Conservation (phyloP, 352 stramenopile species). For the Chrysophaeum taylorii region DNA sequence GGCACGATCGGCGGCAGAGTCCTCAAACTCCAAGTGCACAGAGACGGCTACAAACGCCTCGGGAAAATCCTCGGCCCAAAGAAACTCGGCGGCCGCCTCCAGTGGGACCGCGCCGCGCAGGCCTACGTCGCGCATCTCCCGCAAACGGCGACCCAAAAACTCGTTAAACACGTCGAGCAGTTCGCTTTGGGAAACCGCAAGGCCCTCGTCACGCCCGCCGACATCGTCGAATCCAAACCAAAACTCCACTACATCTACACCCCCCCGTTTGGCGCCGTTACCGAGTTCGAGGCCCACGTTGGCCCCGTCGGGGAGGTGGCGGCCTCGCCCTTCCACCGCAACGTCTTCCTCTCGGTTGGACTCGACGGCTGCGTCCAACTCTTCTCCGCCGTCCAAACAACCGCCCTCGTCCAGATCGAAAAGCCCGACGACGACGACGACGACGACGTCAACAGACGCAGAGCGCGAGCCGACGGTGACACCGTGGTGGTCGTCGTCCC, state of each 20-base stretch:
- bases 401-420: neutral
- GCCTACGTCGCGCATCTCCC: constrained; percentile 51
- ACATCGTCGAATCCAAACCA: constrained; percentile 59
- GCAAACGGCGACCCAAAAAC: constrained; percentile 34
- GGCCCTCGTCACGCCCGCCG: constrained; percentile 53
- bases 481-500: neutral
- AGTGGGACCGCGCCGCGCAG: constrained; percentile 57
- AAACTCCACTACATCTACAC: constrained; percentile 50
- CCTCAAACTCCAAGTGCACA: too few relatives aligned
- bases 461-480: too few relatives aligned
- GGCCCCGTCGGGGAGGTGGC: constrained; percentile 58
- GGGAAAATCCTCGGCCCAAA: constrained; percentile 14
- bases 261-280: constrained; percentile 47
- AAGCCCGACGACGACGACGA: too few relatives aligned
- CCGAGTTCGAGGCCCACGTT: constrained; percentile 53
- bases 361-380: constrained; percentile 44
- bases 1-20: constrained; percentile 59
- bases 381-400: constrained; percentile 5
- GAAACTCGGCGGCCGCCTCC: constrained; percentile 18
- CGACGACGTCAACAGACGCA: too few relatives aligned
- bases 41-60: constrained; percentile 43
- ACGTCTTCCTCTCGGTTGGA: constrained; percentile 57
- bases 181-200: constrained; percentile 50
- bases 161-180: constrained; percentile 54
- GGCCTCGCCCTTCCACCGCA: constrained; percentile 62